Base-by-base conservation (phyloP, 257 asterid species). In the Perilla frutescens region DNA sequence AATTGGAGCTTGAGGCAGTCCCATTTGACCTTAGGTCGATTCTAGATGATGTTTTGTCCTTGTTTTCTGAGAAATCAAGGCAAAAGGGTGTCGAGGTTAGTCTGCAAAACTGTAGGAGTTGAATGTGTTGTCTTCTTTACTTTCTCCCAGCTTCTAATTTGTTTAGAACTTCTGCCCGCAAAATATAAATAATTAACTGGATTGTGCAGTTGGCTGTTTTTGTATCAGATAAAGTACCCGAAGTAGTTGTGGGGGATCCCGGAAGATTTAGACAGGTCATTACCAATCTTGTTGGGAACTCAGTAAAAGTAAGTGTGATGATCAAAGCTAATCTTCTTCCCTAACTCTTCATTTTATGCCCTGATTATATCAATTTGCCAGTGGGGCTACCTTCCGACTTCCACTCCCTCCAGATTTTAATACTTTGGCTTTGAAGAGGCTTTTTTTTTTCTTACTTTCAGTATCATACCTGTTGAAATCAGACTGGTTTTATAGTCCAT, bases 201-300 rank as follows among this genome's bases (percentile, higher is more conserved):
- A 66, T 70, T 66, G 68, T 79, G 78, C 86, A 93, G 97, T 85
- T 93, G 87, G 96, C 96, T 15, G 97, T 87, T 66, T 83, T 91
- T 70, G 96, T 93, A 72, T 93, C 98, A 65, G 96, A 91, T 65
- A 80, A 87, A 81, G 98, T 93, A 68, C 98, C 98, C 34, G 91
- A 89, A 72, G 77, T 87, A 47, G 90, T 91, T 37, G 72, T 88
- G 73, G 98, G 98, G 59, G 98, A 93, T 79, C 96, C 98, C 1
- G 96, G 98, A 81, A 87, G 98, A 82, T 89, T 93, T 81, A 75
- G 98, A 70, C 98, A 93, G 84, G 97, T 91, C 77, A 88, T 93
- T 55, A 93, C 89, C 72, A 93, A 93, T 78, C 96, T 93, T 60
- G 97, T 93, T 37, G 96, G 96, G 56, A 93, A 93, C 88, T 93